Conservation (phyloP, 2,329 filamentous ascomycete genomes). For the Cladosporium sp. region DNA sequence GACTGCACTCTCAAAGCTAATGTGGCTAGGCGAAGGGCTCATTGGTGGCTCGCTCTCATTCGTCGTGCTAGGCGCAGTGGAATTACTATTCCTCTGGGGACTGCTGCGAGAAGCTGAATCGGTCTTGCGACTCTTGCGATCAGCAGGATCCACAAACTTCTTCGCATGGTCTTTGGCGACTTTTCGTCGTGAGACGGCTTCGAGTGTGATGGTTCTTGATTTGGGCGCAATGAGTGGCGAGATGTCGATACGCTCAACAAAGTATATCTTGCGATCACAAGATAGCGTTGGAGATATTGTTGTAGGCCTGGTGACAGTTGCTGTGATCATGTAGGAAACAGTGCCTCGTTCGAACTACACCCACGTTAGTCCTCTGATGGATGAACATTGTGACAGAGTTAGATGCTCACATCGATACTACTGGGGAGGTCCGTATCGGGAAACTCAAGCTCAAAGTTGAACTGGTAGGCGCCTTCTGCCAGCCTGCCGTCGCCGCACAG, state of each 20-base stretch:
- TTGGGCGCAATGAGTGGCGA: slow-evolving; percentile 73
- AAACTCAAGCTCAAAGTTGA: slow-evolving; percentile 74
- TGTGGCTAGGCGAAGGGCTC: slow-evolving; percentile 51
- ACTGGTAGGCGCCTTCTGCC: slow-evolving; percentile 74
- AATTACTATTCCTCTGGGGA: slow-evolving; percentile 31
- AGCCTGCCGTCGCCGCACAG: slow-evolving; percentile 77
- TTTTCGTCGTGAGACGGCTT: slow-evolving; percentile 75
- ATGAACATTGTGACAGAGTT: slow-evolving; percentile 9
- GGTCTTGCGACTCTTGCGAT: slow-evolving; percentile 31
- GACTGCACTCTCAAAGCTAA: slow-evolving; percentile 47
- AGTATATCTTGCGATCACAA: slow-evolving; percentile 77
- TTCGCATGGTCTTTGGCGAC: slow-evolving; percentile 60
- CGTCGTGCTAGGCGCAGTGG: slow-evolving; percentile 32
- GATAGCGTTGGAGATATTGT: slow-evolving; percentile 78
- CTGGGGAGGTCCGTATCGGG: slow-evolving; percentile 73
- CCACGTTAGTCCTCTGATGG: slow-evolving; percentile 24
- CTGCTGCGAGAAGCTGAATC: slow-evolving; percentile 30
- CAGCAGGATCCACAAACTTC: slow-evolving; percentile 32
- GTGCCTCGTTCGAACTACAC: slow-evolving; percentile 91
- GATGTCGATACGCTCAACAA: slow-evolving; percentile 84
- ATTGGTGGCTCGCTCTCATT: slow-evolving; percentile 38
- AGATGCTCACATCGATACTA: slow-evolving; percentile 80
- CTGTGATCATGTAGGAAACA: slow-evolving; percentile 86
- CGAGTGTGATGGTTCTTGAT: slow-evolving; percentile 80
- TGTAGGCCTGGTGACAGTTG: slow-evolving; percentile 85